Percentiles rank a stretch among this genome's conserved stretches.
Conservation (phyloP, 345 rosid genomes). For the Syzygium aqueum region DNA sequence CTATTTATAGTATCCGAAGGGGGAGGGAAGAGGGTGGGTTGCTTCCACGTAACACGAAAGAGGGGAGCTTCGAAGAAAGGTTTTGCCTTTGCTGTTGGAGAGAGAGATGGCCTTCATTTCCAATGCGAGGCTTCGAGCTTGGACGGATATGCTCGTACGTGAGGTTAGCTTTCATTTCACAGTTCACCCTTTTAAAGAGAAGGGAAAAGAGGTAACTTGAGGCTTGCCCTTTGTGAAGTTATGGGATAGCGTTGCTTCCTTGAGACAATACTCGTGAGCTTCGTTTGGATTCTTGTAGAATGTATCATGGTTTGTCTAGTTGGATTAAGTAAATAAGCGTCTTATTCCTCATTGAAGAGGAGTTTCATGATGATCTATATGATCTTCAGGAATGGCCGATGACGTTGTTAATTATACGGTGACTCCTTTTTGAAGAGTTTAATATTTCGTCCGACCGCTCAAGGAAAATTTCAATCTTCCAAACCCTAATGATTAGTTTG, state of each 20-base stretch:
- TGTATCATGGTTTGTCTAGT: neutral
- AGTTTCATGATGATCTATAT: neutral
- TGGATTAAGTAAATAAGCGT: neutral
- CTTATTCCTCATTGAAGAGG: neutral
- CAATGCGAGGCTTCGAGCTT: neutral
- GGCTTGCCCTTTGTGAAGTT: neutral
- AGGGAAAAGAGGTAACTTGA: neutral
- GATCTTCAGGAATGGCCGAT: neutral
- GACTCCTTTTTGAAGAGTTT: neutral
- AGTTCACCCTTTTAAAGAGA: neutral
- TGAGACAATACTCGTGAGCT: neutral
- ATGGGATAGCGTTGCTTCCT: neutral
- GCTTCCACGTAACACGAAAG: constrained; percentile 17
- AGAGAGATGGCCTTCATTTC: neutral
- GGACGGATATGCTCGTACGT: neutral
- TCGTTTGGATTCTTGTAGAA: neutral
- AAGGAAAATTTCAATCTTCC: neutral
- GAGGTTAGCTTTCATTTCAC: neutral
- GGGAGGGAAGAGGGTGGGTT: neutral
- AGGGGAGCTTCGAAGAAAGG: neutral
- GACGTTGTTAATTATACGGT: neutral
- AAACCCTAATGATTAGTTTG: neutral
- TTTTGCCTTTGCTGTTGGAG: neutral
- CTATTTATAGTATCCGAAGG: neutral
- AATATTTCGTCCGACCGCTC: neutral